Base-by-base conservation (phyloP, 495 filamentous ascomycete species). In the Neurospora africana region DNA sequence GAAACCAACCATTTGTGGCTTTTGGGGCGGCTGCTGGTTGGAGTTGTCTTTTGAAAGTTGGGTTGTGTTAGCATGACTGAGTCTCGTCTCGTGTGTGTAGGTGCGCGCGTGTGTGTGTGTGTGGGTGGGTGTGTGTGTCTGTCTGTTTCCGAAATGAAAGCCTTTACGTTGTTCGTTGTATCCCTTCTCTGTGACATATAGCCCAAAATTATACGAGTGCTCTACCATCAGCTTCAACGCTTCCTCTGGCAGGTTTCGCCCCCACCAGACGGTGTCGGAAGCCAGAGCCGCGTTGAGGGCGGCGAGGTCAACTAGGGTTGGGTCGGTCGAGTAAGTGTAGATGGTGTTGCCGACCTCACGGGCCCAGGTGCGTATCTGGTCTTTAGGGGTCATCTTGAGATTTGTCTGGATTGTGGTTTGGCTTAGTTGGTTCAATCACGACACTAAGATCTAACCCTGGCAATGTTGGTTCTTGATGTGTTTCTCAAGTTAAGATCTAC, bases 201-300 rank as follows among this genome's bases (percentile, higher is more conserved):
- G 72, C 5, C 86, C 87, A 44, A 89, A 83, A 72, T 86, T 89
- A 21, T 89, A 74, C 5, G 84, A 88, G 58, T 85, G 85, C 47
- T 84, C 74, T 1, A 90, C 77, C 21, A 84, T 84, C n/a, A 75
- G 78, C 58, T 79, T 75, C 9, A 90, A 75, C 15, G 73, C 39
- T 1, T 82, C 79, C 5, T 82, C 77, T 13, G 82, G 76, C 2
- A 84, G 73, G 5, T 82, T 70, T 21, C 81, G 77, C 2, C 84
- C 81, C 89, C 89, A 90, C 83, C 87, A 89, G 68, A 89, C 73
- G 58, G 83, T 70, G 44, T 89, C 85, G 0, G 83, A 83, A 21
- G 43, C 82, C 76, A 89, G 82, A 7, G 84, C 87, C 2, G 77
- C 78, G 70, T 86, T 86, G 71, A 90, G 76, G 8, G 83, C 83